Percentiles rank a stretch among this genome's conserved stretches.
These are phyloP conservation scores for Silybum marianum DNA, from an alignment of 129 eudicot genomes.

Conservation along the genomic window DNA sequence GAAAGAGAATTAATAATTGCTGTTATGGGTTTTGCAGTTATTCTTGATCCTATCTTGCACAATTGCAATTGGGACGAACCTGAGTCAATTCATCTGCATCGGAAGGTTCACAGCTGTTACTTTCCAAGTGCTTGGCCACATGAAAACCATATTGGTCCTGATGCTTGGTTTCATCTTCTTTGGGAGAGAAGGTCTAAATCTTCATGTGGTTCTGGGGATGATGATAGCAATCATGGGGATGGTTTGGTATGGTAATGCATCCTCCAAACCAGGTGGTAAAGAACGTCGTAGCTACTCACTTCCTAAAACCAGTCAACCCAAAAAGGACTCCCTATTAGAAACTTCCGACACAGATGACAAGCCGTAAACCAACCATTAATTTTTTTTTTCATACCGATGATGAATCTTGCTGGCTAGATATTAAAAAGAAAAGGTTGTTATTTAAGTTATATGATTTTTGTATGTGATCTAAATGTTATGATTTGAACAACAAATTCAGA, in stretches of 20 bases:
- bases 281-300: constrained; percentile 43
- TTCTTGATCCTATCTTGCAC: constrained; percentile 45
- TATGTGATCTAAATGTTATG: constrained; percentile 4
- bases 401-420: background rate
- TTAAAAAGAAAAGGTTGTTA: background rate
- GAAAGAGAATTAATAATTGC: background rate
- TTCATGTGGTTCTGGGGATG: constrained; percentile 63
- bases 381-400: background rate
- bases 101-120: constrained; percentile 64
- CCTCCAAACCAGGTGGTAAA: constrained; percentile 58
- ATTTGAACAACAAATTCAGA: background rate
- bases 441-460: constrained; percentile 2
- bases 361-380: constrained; percentile 24
- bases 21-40: constrained; percentile 24
- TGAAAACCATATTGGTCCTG: constrained; percentile 75
- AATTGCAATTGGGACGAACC: constrained; percentile 46
- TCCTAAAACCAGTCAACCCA: constrained; percentile 37
- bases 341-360: constrained; percentile 34
- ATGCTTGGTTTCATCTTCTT: constrained; percentile 64
- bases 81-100: constrained; percentile 45
- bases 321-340: constrained; percentile 44
- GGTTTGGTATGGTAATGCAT: constrained; percentile 56
- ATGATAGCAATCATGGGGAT: constrained; percentile 46
- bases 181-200: constrained; percentile 68
- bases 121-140: constrained; percentile 80